These are phyloP conservation scores for Trametes sp. DNA, from an alignment of 1,284 basidiomycete genomes.

Conservation along the genomic window DNA sequence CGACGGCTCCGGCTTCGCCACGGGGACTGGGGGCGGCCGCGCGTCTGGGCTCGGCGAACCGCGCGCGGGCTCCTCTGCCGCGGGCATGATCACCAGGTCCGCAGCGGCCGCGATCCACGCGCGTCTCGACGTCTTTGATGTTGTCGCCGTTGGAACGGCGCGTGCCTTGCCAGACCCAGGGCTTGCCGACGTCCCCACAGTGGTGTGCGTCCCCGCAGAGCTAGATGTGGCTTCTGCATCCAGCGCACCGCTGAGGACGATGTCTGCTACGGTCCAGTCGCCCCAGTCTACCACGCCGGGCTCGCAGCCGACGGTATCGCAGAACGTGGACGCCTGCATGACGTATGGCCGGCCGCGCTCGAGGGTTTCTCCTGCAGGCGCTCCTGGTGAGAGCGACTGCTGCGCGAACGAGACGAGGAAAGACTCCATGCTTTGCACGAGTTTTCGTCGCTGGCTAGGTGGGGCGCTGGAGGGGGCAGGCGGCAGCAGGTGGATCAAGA, in stretches of 20 bases:
- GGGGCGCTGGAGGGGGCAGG: conserved; percentile 29
- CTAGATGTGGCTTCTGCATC: conserved; percentile 30
- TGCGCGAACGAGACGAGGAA: conserved; percentile 47
- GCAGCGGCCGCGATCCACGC: conserved; percentile 34
- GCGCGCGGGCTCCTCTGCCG: conserved; percentile 13
- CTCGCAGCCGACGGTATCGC: conserved; percentile 36
- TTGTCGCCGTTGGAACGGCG: not conserved
- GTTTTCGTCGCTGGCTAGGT: conserved; percentile 33
- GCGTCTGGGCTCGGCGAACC: not conserved
- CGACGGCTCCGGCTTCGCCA: conserved; percentile 2
- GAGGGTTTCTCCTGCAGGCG: conserved; percentile 19
- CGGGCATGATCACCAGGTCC: conserved; percentile 32
- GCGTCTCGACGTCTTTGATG: conserved; percentile 19
- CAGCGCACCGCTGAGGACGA: conserved; percentile 47
- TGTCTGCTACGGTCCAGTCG: conserved; percentile 47
- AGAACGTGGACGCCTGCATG: conserved; percentile 43
- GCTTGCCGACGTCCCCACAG: not conserved
- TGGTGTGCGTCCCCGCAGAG: conserved; percentile 1
- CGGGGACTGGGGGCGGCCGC: not conserved
- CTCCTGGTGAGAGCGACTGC: conserved; percentile 15
- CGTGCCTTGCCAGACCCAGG: not conserved
- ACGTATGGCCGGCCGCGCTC: conserved; percentile 45
- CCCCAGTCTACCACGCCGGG: conserved; percentile 27
- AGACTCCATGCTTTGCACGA: conserved; percentile 47
- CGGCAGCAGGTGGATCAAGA: conserved; percentile 45